Percentiles rank a stretch among this genome's conserved stretches.
phyloP scores from a whole-genome alignment of 1,284 basidiomycete species.

The Pterula multifida region DNA sequence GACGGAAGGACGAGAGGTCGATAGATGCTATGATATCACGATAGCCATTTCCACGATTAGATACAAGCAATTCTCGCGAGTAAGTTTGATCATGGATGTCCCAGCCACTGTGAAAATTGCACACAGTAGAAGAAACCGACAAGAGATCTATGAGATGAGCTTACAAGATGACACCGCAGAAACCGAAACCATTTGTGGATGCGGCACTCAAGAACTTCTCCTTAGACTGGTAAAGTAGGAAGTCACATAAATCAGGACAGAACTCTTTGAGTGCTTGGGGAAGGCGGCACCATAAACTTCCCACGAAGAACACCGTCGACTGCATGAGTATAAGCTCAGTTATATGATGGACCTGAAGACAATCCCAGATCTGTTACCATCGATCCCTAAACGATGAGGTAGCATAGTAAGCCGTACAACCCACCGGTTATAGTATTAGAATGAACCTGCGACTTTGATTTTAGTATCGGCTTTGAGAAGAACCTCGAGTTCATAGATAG shows the following conservation, averaged over 20 bases:
- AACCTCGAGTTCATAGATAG: constrained; percentile 43
- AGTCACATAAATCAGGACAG: not conserved
- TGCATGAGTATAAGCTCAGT: constrained; percentile 16
- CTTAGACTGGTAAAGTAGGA: constrained; percentile 47
- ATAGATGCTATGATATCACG: constrained; percentile 78
- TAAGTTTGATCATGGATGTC: constrained; percentile 83
- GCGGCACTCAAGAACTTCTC: constrained; percentile 83
- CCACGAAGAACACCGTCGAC: constrained; percentile 91
- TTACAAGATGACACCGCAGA: constrained; percentile 85
- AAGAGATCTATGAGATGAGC: constrained; percentile 11
- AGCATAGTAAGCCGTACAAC: no score
- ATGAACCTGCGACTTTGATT: constrained; percentile 84
- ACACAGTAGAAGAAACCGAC: not conserved
- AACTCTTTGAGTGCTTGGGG: not conserved
- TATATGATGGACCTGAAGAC: constrained; percentile 3
- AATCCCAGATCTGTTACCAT: constrained; percentile 32
- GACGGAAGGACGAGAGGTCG: constrained; percentile 76
- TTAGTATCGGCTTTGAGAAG: constrained; percentile 62
- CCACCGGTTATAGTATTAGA: no score
- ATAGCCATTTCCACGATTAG: constrained; percentile 86
- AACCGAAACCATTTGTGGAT: constrained; percentile 80
- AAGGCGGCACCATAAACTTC: constrained; percentile 74
- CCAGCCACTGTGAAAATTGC: constrained; percentile 49
- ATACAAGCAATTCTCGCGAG: constrained; percentile 76
- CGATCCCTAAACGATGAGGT: constrained; percentile 45